Evolutionary conservation across 106 monocot genomes (phyloP), one percentile per base, ranked within the genome.

Genomic region (Apostasia ramifera): DNA sequence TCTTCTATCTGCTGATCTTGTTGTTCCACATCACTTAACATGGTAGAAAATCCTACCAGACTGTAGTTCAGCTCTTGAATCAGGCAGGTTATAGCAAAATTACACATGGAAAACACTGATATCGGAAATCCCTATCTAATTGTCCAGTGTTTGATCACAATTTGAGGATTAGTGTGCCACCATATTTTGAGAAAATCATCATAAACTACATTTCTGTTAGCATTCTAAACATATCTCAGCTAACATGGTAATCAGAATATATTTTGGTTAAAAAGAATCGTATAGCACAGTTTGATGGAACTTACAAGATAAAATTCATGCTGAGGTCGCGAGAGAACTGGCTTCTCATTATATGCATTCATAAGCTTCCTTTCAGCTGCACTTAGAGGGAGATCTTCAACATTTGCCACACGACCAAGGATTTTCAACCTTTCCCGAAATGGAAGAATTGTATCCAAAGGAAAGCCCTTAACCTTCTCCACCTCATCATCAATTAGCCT

Each of bases 311-410:
- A 92, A 80, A 98, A 98, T 8, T 98, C 92, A 71, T 98, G 97
- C 39, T 98, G 97, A 44, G 92, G 97, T 77, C 97, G 89, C 72
- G 97, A 87, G 66, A 98, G 89, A 70, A 98, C 92, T 39, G 97
- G 97, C 75, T 92, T 98, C 70, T 98, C 97, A 78, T 98, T 98
- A 68, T 98, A 98, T 66, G 97, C 86, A 79, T 84, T 75, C 92
- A 92, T 92, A 63, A 97, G 80, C 65, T 97, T 97, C 79, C 86
- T 84, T 65, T 97, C 97, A 45, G 97, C 81, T 51, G 81, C 72
- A 72, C 78, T 92, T 70, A 97, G 72, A 71, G 86, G 92, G 68
- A 97, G 86, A 60, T 92, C 89, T 3, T 97, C 92, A 63, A 87
- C 50, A 83, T 97, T 92, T 47, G 71, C 81, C 26, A 92, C 75